phyloP scores from a whole-genome alignment of 2,329 filamentous ascomycete genomes.

The Podosphaera xanthii region DNA sequence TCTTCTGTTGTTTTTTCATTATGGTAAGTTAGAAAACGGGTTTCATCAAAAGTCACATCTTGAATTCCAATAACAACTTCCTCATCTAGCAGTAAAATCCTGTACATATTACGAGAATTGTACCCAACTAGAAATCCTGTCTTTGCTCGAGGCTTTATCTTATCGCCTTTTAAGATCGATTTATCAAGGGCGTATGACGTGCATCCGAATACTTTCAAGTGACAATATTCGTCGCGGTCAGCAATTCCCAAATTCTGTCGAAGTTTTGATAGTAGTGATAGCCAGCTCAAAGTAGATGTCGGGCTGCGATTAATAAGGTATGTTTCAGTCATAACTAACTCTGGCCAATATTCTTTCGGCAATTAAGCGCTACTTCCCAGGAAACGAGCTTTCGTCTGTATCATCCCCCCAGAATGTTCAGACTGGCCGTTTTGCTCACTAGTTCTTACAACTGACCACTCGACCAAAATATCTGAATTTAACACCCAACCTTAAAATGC shows the following conservation, averaged over 20 bases:
- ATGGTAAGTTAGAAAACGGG: background rate
- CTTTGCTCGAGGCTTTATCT: background rate
- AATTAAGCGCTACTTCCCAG: background rate
- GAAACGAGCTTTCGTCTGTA: background rate
- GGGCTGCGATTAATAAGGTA: background rate
- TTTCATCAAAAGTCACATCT: background rate
- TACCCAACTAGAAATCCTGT: background rate
- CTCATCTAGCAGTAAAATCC: background rate
- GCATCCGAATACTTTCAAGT: background rate
- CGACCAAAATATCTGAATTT: background rate
- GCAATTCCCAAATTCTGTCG: background rate
- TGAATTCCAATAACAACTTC: background rate
- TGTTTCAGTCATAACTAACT: background rate
- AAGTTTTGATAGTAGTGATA: background rate
- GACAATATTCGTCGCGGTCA: background rate
- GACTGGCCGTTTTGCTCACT: background rate
- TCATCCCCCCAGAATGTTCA: background rate
- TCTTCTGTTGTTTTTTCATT: background rate
- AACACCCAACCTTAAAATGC: background rate
- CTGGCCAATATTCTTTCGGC: background rate
- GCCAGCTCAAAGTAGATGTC: background rate
- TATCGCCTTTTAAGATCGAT: background rate
- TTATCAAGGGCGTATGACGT: background rate
- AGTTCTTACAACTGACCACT: background rate
- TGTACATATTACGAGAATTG: background rate